Percentiles rank a stretch among this genome's conserved stretches.
Evolutionary conservation across 306 rosid species (phyloP).

Genomic region (Prunus salicina): DNA sequence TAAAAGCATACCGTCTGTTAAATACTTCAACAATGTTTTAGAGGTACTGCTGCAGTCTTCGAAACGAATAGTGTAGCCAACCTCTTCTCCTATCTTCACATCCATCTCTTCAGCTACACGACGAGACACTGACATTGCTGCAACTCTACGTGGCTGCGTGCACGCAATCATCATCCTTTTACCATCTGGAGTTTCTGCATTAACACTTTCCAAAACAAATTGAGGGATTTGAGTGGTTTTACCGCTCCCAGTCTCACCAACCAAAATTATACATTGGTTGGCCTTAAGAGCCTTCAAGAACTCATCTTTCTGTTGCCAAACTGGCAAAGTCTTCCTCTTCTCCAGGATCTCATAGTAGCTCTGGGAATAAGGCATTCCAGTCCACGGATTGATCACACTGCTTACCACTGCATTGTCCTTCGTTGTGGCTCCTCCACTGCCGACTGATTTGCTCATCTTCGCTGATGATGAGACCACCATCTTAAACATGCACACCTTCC

Average conservation of each 20-base stretch:
- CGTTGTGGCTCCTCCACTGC: no score
- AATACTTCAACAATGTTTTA: constrained; percentile 68
- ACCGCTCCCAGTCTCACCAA: constrained; percentile 60
- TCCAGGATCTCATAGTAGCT: constrained; percentile 60
- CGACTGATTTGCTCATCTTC: constrained; percentile 17
- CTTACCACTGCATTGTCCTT: no score
- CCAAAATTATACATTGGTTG: constrained; percentile 54
- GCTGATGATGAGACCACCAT: background rate
- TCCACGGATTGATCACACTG: constrained; percentile 45
- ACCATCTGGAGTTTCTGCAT: constrained; percentile 47
- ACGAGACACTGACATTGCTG: constrained; percentile 73
- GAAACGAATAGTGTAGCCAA: constrained; percentile 75
- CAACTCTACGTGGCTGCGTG: constrained; percentile 75
- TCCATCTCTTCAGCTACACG: constrained; percentile 92
- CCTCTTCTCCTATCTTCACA: constrained; percentile 79
- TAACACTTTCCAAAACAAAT: constrained; percentile 64
- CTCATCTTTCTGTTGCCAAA: constrained; percentile 74
- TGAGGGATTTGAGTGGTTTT: constrained; percentile 75
- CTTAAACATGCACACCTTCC: no score
- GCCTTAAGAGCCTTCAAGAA: constrained; percentile 48
- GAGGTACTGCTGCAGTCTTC: constrained; percentile 64
- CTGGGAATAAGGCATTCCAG: constrained; percentile 50
- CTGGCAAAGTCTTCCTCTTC: constrained; percentile 60
- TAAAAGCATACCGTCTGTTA: constrained; percentile 79
- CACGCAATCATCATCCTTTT: constrained; percentile 72